Evolutionary conservation across 2,329 filamentous ascomycete genomes (phyloP).

Genomic region (Fusarium nisikadoi): DNA sequence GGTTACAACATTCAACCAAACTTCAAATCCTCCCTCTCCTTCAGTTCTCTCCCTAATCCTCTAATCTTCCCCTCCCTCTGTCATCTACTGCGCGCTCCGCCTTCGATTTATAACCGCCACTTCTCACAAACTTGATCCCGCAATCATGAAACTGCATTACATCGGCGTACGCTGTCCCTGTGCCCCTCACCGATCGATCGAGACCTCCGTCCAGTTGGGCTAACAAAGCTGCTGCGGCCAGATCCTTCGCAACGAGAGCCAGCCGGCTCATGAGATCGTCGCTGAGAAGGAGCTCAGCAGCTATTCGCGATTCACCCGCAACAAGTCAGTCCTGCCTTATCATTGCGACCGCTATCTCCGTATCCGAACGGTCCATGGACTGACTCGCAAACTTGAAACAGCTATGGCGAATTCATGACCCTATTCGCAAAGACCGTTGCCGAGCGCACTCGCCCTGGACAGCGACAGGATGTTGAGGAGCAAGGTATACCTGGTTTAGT

Average conservation of each 20-base stretch:
- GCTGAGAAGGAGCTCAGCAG: slow-evolving; percentile 80
- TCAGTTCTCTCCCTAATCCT: slow-evolving; percentile 19
- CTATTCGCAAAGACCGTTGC: slow-evolving; percentile 89
- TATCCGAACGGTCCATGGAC: slow-evolving; percentile 1
- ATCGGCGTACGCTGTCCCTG: slow-evolving; percentile 74
- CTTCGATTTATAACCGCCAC: not conserved
- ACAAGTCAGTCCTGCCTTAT: slow-evolving; percentile 63
- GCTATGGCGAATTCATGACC: slow-evolving; percentile 76
- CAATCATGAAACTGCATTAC: slow-evolving; percentile 85
- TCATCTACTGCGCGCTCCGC: not conserved
- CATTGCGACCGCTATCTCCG: not conserved
- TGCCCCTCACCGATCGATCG: slow-evolving; percentile 42
- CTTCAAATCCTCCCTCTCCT: slow-evolving; percentile 10
- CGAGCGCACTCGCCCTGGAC: slow-evolving; percentile 82
- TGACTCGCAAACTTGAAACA: slow-evolving; percentile 35
- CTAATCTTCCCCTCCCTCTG: not conserved
- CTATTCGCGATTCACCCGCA: slow-evolving; percentile 83
- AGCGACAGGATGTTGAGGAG: slow-evolving; percentile 87
- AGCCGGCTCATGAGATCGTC: slow-evolving; percentile 80
- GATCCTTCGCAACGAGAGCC: slow-evolving; percentile 83
- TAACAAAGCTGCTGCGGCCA: slow-evolving; percentile 52
- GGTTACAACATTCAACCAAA: slow-evolving; percentile 24
- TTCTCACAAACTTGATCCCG: not conserved
- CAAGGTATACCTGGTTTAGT: slow-evolving; percentile 62
- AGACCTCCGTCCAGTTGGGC: slow-evolving; percentile 31